A percentile compares a stretch with the other conserved stretches of the same genome.
phyloP scores from a whole-genome alignment of 139 green algal species.

The Chlorella vulgaris region DNA sequence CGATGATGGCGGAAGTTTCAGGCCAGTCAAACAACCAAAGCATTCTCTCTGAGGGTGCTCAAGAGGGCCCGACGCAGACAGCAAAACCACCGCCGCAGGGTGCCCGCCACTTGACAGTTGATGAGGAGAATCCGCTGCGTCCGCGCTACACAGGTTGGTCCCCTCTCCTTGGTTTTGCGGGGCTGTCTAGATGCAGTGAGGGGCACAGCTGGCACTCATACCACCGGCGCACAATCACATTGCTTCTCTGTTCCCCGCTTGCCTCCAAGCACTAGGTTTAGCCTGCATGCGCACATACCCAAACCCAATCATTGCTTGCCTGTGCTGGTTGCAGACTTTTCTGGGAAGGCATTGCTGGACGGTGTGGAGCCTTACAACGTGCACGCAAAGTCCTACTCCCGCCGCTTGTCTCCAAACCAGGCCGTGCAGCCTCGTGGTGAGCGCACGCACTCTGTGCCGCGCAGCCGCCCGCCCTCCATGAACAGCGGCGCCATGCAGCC shows the following conservation, averaged over 20 bases:
- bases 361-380: constrained; percentile 5
- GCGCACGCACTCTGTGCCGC: too few relatives aligned
- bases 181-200: too few relatives aligned
- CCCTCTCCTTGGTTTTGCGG: not conserved
- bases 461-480: too few relatives aligned
- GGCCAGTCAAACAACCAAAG: too few relatives aligned
- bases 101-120: constrained; percentile 5
- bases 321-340: not conserved
- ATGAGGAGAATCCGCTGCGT: constrained; percentile 21
- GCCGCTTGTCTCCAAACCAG: not conserved
- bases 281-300: not conserved
- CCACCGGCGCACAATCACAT: not conserved
- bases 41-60: not conserved
- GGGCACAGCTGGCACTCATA: not conserved
- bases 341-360: constrained; percentile 17
- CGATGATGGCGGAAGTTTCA: too few relatives aligned
- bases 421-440: not conserved
- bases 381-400: not conserved
- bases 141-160: constrained; percentile 18
- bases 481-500: not conserved
- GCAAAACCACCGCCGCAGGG: not conserved
- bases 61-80: not conserved
- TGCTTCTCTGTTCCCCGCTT: too few relatives aligned
- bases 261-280: too few relatives aligned
- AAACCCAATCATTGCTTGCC: not conserved